phyloP scores from a whole-genome alignment of 345 rosid genomes.

The Ricinus communis region DNA sequence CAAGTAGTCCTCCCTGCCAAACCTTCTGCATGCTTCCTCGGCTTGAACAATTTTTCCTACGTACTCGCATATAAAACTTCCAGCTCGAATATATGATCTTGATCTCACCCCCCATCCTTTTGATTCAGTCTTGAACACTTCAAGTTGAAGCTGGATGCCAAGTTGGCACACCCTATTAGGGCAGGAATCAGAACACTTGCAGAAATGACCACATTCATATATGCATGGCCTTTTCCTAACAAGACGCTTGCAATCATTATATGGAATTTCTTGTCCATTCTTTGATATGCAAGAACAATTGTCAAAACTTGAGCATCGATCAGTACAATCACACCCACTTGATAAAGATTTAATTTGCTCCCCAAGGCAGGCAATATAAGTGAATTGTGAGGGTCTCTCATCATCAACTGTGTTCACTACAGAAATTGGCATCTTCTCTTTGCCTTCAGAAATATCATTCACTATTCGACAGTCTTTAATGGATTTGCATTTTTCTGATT shows the following conservation, averaged over 20 bases:
- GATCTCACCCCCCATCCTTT: constrained; percentile 61
- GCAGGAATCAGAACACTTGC: constrained; percentile 51
- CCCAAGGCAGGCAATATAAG: background rate
- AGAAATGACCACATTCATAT: constrained; percentile 57
- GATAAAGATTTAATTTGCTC: background rate
- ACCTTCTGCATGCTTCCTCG: background rate
- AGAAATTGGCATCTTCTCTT: constrained; percentile 6
- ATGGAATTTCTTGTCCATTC: constrained; percentile 34
- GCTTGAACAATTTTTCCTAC: constrained; percentile 33
- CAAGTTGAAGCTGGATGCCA: constrained; percentile 45
- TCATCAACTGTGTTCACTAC: constrained; percentile 2
- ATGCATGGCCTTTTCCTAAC: constrained; percentile 38
- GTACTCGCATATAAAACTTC: constrained; percentile 60
- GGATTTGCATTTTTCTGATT: no score
- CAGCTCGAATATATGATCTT: constrained; percentile 42
- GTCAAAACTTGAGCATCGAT: constrained; percentile 17
- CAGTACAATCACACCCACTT: constrained; percentile 20
- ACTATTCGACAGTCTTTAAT: background rate
- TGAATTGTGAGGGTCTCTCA: constrained; percentile 5
- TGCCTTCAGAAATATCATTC: constrained; percentile 16
- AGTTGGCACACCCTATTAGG: constrained; percentile 48
- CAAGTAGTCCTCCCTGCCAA: background rate
- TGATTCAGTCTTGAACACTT: constrained; percentile 48
- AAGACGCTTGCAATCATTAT: constrained; percentile 28
- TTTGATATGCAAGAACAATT: constrained; percentile 48